Evolutionary conservation across 2,329 filamentous ascomycete genomes (phyloP), one percentile per base, ranked within the genome.

Genomic region (Cercospora sojina): DNA sequence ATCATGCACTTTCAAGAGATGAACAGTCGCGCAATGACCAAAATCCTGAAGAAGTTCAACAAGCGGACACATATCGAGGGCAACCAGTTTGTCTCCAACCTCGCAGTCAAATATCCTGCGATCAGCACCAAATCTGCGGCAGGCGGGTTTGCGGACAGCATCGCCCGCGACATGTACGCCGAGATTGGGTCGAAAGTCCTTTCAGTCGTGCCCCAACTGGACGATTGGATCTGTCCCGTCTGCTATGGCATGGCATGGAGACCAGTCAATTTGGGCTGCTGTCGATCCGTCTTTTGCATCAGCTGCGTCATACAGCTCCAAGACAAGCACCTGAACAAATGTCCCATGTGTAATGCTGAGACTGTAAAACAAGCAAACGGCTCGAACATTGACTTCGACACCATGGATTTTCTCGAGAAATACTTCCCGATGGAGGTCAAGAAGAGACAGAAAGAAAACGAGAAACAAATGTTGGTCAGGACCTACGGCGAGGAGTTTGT

Each of bases 41-140:
- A 96, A 78, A 96, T 96, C 60, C 80, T 96, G 62, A 96, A 96
- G 78, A 96, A 93, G 88, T 96, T 96, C 76, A 91, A 95, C 79
- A 96, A 96, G 79, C 87, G 88, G 66, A 96, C 92, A 1, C 87
- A 90, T 0, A 82, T 96, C 20, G 88, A 89, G 27, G 88, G 71
- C 10, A 67, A 75, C 27, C 38, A 67, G 6, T 77, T 77, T 59
- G 62, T 75, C 47, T 68, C 67, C 3, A 70, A 66, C 12, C 67
- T 77, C 13, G 64, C 70, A 25, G 64, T 67, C 57, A 71, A 71
- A 23, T 74, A 76, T 59, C 75, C 75, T 2, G 70, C 69, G 3
- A 69, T 77, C n/a, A 65, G 71, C 18, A 69, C 66, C 29, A 83
- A 84, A 41, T 88, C 86, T 16, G 87, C 86, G 51, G 87, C 87